Conservation (phyloP, 768 basidiomycete species). For the Phylloporus arenicola region DNA sequence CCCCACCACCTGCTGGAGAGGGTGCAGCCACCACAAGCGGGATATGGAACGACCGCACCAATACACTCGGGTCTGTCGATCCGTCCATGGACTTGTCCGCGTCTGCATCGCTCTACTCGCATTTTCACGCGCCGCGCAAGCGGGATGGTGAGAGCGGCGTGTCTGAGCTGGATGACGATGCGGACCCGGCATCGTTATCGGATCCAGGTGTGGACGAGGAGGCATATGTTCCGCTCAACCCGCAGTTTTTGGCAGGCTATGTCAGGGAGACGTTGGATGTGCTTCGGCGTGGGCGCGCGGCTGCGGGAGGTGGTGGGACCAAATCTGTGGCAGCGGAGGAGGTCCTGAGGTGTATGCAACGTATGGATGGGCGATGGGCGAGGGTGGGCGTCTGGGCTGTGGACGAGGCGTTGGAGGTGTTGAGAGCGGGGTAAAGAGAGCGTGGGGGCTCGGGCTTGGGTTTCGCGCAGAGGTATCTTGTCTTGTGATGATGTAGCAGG, state of each 20-base stretch:
- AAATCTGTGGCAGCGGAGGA: slow-evolving; percentile 36
- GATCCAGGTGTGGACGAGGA: slow-evolving; percentile 55
- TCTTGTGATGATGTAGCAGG: background rate
- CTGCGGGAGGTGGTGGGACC: slow-evolving; percentile 10
- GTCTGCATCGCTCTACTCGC: slow-evolving; percentile 20
- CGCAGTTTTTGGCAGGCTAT: slow-evolving; percentile 41
- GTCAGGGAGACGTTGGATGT: slow-evolving; percentile 43
- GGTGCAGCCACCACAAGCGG: slow-evolving; percentile 21
- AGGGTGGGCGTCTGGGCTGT: slow-evolving; percentile 60
- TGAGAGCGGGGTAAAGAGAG: background rate
- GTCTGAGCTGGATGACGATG: slow-evolving; percentile 33
- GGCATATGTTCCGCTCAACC: slow-evolving; percentile 58
- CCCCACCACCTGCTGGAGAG: slow-evolving; percentile 4
- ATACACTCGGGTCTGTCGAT: background rate
- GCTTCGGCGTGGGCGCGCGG: slow-evolving; percentile 20
- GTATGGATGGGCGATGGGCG: slow-evolving; percentile 60
- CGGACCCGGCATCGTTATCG: slow-evolving; percentile 43
- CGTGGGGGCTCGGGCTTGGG: background rate
- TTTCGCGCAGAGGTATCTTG: background rate
- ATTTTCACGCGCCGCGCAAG: slow-evolving; percentile 21
- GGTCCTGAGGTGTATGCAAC: slow-evolving; percentile 41
- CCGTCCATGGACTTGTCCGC: slow-evolving; percentile 10
- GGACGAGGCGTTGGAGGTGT: slow-evolving; percentile 49
- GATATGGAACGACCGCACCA: slow-evolving; percentile 45
- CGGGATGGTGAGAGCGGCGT: slow-evolving; percentile 1